phyloP scores from a whole-genome alignment of 2,329 filamentous ascomycete species.

The Westerdykella sp. region DNA sequence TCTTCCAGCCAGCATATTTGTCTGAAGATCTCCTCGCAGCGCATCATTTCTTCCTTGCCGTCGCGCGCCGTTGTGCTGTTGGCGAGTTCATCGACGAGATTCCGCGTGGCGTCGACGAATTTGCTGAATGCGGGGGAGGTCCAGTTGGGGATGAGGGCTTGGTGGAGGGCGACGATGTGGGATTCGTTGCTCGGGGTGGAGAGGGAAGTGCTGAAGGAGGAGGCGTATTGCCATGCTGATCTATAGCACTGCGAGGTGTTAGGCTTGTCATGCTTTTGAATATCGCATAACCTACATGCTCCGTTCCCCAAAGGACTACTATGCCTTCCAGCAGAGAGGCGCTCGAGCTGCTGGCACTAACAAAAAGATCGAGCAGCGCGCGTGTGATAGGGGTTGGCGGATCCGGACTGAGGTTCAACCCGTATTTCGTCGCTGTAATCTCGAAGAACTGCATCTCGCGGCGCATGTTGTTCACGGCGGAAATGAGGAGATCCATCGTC shows the following conservation, averaged over 20 bases:
- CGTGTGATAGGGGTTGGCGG: slow-evolving; percentile 46
- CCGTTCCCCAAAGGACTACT: slow-evolving; percentile 71
- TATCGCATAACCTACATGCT: slow-evolving; percentile 44
- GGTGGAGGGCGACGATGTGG: slow-evolving; percentile 45
- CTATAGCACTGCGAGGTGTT: slow-evolving; percentile 38
- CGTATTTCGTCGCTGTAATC: slow-evolving; percentile 55
- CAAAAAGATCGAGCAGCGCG: slow-evolving; percentile 54
- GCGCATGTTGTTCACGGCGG: slow-evolving; percentile 59
- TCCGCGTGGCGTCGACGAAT: slow-evolving; percentile 45
- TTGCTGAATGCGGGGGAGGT: slow-evolving; percentile 46
- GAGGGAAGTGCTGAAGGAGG: slow-evolving; percentile 38
- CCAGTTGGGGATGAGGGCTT: slow-evolving; percentile 48
- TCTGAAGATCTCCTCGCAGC: slow-evolving; percentile 44
- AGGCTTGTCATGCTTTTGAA: not conserved
- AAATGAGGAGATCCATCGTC: slow-evolving; percentile 57
- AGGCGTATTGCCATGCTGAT: slow-evolving; percentile 45
- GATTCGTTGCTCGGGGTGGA: slow-evolving; percentile 35
- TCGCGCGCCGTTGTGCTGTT: slow-evolving; percentile 43
- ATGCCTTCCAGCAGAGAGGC: slow-evolving; percentile 59
- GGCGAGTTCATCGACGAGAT: slow-evolving; percentile 46
- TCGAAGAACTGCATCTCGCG: slow-evolving; percentile 64
- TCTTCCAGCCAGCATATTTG: slow-evolving; percentile 46
- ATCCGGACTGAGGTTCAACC: slow-evolving; percentile 46
- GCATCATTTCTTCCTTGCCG: slow-evolving; percentile 43
- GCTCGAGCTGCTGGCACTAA: slow-evolving; percentile 48